Conservation (phyloP, 371 early-diverging fungal genomes). For the Mucor plumbeus region DNA sequence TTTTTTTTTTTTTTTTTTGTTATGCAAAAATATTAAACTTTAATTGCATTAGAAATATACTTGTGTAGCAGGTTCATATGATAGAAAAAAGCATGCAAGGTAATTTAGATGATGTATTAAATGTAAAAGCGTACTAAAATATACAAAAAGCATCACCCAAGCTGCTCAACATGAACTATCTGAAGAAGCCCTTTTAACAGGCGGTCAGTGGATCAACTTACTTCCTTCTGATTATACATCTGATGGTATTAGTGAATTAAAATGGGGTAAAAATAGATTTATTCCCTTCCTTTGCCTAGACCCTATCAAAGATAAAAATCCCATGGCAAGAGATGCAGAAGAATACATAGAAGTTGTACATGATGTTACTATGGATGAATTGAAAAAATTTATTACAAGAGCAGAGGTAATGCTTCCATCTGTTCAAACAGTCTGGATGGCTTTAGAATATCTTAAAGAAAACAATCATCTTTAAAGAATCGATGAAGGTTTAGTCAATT, state of each 20-base stretch:
- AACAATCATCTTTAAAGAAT: conserved; percentile 27
- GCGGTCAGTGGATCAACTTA: conserved; percentile 59
- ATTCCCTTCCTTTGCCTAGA: conserved; percentile 66
- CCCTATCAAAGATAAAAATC: conserved; percentile 54
- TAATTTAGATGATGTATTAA: conserved; percentile 2
- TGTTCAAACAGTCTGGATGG: conserved; percentile 60
- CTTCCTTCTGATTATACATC: conserved; percentile 44
- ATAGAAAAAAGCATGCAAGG: conserved; percentile 59
- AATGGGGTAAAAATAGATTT: conserved; percentile 70
- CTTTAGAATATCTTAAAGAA: conserved; percentile 45
- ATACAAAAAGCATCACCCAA: conserved; percentile 42
- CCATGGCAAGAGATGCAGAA: conserved; percentile 61
- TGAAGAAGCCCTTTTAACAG: conserved; percentile 66
- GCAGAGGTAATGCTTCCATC: conserved; percentile 59
- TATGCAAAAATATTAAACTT: neutral
- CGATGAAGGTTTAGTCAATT: conserved; percentile 56
- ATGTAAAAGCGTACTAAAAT: too few relatives aligned
- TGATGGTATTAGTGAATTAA: conserved; percentile 66
- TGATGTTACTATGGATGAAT: conserved; percentile 44
- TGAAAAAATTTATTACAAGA: conserved; percentile 46
- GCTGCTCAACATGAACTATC: conserved; percentile 66
- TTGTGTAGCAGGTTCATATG: conserved; percentile 64
- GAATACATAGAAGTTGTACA: conserved; percentile 51
- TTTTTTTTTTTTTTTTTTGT: neutral
- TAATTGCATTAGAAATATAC: conserved; percentile 54